Conservation (phyloP, 768 basidiomycete species). For the Tulasnella sp. region DNA sequence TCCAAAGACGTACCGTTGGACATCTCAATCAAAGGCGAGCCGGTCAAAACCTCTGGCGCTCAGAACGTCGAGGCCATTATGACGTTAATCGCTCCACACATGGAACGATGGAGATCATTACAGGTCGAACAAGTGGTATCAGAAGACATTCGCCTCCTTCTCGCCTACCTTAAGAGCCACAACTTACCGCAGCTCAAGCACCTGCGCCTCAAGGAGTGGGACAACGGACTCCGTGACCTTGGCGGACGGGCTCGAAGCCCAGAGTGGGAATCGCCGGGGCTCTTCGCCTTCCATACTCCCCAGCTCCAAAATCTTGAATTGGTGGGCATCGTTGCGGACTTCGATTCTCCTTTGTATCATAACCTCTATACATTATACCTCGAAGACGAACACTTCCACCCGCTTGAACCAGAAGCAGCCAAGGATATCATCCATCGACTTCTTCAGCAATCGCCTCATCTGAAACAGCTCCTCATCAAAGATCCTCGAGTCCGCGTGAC, state of each 20-base stretch:
- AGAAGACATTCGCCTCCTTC: neutral
- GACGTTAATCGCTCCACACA: neutral
- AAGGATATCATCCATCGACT: neutral
- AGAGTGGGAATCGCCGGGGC: neutral
- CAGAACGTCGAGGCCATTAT: neutral
- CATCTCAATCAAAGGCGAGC: neutral
- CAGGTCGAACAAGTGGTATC: neutral
- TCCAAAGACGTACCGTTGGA: neutral
- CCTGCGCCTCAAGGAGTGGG: neutral
- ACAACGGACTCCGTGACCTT: neutral
- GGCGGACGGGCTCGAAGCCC: too few species aligned
- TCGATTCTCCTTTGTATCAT: neutral
- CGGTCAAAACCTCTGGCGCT: neutral
- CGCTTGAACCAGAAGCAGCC: neutral
- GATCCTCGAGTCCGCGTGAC: too few species aligned
- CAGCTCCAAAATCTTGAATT: neutral
- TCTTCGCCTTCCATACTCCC: neutral
- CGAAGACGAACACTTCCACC: neutral
- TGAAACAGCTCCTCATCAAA: neutral
- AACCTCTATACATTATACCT: neutral
- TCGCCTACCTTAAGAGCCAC: neutral
- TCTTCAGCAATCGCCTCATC: neutral
- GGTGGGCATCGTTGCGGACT: neutral
- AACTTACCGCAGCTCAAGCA: neutral
- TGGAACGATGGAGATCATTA: neutral